Base-by-base conservation (phyloP, 2,329 filamentous ascomycete genomes). In the Trichoderma pleuroti region DNA sequence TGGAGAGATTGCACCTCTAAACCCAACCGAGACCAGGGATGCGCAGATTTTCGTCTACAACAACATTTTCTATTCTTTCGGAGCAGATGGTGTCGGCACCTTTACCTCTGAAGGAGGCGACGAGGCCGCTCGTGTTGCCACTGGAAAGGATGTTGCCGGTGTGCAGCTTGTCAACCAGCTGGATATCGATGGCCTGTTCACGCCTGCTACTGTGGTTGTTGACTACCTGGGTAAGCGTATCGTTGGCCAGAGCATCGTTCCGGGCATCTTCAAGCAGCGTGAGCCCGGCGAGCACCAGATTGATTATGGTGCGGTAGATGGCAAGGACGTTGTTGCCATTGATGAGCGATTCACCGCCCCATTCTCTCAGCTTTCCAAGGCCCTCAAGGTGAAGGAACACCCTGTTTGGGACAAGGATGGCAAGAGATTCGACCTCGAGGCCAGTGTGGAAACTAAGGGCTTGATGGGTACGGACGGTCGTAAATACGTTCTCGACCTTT, bases 1-100 rank as follows among this genome's bases (percentile, higher is more conserved):
- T 70, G 96, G 96, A 68, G 96, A 99, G 80, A 92, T 99, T 73
- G 91, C 94, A 24, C 93, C 96, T 8, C 84, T 99, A 68, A 99
- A 99, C 83, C 97, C 96, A 8, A 98, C 95, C 0, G 96, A 99
- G 82, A 90, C 87, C 73, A 89, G 87, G 75, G 95, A 99, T 80
- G 96, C 96, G 5, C 96, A 99, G 80, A 99, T 99, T 74, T 99
- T 97, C 77, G 95, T 99, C 28, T 98, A 98, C 85, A 98, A 98
- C 86, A 99, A 99, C 82, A 94, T 99, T 75, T 99, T 99, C 85
- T 99, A 97, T 85, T 98, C 96, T 0, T 98, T 98, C 76, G 96
- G 96, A 73, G 95, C 96, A 57, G 96, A 99, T 80, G 97, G 96
- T 66, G 96, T 98, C 59, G 95, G 96, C 56, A 99, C 96, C 18